Evolutionary conservation across 2,329 filamentous ascomycete species (phyloP).

Genomic region (Ophiostoma novo-ulmi): DNA sequence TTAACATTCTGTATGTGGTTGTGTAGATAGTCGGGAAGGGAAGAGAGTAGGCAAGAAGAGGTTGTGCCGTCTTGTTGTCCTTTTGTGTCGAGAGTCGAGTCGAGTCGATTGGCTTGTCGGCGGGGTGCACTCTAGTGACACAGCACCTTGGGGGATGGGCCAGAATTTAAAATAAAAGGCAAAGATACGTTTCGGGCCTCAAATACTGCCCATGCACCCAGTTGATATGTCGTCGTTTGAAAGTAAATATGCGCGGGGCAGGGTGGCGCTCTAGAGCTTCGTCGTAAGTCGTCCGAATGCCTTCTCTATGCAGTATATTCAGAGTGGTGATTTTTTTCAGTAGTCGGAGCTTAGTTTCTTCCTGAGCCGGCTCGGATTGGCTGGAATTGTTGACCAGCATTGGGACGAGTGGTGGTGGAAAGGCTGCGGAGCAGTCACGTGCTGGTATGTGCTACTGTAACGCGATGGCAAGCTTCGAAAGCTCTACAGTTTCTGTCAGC

Average conservation of each 20-base stretch:
- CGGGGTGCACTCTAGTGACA: not conserved
- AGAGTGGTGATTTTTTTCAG: conserved; percentile 21
- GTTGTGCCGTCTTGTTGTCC: not conserved
- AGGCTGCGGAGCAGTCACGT: conserved; percentile 11
- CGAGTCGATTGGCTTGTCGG: conserved; percentile 6
- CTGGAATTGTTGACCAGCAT: not conserved
- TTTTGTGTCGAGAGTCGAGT: not conserved
- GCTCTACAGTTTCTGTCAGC: not conserved
- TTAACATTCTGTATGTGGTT: conserved; percentile 53
- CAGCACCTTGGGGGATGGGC: not conserved
- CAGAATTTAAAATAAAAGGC: not conserved
- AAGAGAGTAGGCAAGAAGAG: not conserved
- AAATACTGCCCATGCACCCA: not conserved
- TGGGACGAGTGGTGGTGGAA: not conserved
- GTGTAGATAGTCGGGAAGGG: not conserved
- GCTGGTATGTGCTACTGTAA: not conserved
- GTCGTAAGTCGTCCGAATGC: not conserved
- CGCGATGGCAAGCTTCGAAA: not conserved
- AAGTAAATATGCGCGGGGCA: not conserved
- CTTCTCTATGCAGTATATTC: not conserved
- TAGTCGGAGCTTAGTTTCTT: conserved; percentile 24
- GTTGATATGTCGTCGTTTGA: not conserved
- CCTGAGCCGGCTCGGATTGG: conserved; percentile 19
- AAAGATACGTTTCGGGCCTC: not conserved
- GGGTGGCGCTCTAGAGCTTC: not conserved